These are phyloP conservation scores for Brassica incana DNA, from an alignment of 345 rosid species.

Conservation along the genomic window DNA sequence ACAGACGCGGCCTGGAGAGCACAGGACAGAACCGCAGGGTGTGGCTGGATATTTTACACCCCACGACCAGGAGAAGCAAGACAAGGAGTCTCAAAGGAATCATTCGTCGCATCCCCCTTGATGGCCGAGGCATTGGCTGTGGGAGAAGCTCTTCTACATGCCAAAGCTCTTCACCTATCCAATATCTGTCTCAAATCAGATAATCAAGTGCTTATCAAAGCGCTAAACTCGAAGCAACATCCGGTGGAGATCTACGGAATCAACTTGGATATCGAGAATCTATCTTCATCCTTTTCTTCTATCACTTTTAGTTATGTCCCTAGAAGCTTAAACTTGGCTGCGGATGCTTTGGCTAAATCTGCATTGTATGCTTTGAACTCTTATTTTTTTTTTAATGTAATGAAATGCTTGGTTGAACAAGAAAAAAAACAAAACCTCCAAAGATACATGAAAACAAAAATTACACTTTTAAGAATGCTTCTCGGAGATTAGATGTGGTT, in stretches of 20 bases:
- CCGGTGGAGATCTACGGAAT: not conserved
- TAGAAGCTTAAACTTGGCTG: not conserved
- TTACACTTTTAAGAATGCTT: not conserved
- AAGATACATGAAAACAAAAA: too few species aligned
- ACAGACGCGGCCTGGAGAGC: too few species aligned
- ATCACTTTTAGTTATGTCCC: not conserved
- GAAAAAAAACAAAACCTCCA: too few species aligned
- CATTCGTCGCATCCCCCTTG: not conserved
- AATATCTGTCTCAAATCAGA: not conserved
- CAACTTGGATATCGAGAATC: not conserved
- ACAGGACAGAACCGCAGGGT: too few species aligned
- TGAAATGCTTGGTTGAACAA: not conserved
- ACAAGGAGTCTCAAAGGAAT: too few species aligned
- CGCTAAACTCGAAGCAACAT: not conserved
- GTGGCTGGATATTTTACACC: too few species aligned
- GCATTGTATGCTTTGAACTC: not conserved
- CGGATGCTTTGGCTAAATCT: not conserved
- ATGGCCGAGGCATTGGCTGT: not conserved
- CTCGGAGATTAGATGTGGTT: not conserved
- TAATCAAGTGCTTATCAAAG: not conserved
- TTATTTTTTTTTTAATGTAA: too few species aligned
- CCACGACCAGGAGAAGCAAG: too few species aligned
- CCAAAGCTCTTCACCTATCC: not conserved
- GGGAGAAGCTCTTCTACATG: not conserved
- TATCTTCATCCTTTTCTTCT: not conserved